phyloP scores from a whole-genome alignment of 768 basidiomycete genomes.

The Mycena latifolia region DNA sequence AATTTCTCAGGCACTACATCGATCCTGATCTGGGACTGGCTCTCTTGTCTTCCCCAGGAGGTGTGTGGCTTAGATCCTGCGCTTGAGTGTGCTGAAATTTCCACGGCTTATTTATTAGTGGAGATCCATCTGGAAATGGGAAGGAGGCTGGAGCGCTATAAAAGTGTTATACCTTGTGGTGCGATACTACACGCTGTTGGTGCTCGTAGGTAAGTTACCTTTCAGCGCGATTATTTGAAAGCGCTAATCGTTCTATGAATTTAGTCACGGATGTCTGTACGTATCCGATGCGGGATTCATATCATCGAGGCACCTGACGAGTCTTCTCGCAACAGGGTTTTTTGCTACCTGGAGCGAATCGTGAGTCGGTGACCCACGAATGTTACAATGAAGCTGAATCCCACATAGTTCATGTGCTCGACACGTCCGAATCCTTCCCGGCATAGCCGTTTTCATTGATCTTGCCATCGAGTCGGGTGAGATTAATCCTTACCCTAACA shows the following conservation, averaged over 20 bases:
- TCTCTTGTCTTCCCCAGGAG: slow-evolving; percentile 36
- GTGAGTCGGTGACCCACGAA: too few species aligned
- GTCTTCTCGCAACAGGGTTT: too few species aligned
- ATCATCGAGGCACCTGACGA: too few species aligned
- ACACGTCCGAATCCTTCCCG: slow-evolving; percentile 31
- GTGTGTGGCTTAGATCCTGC: slow-evolving; percentile 6
- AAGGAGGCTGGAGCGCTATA: slow-evolving; percentile 25
- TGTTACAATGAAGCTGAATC: too few species aligned
- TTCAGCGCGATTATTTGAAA: not conserved
- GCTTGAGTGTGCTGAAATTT: too few species aligned
- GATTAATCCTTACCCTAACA: too few species aligned
- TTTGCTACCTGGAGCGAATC: slow-evolving; percentile 32
- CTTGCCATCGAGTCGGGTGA: slow-evolving; percentile 31
- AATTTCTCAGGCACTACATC: slow-evolving; percentile 29
- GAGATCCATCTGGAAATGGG: slow-evolving; percentile 32
- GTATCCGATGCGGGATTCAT: not conserved
- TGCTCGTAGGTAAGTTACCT: slow-evolving; percentile 31
- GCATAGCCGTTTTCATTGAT: slow-evolving; percentile 34
- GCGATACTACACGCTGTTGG: slow-evolving; percentile 33
- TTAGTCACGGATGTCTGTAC: slow-evolving; percentile 34
- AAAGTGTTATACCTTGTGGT: slow-evolving; percentile 33
- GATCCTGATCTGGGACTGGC: slow-evolving; percentile 36
- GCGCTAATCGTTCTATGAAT: not conserved
- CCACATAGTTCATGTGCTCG: slow-evolving; percentile 29
- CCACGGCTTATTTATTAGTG: too few species aligned